Evolutionary conservation across 768 basidiomycete genomes (phyloP).

Genomic region (Pisolithus microcarpus): DNA sequence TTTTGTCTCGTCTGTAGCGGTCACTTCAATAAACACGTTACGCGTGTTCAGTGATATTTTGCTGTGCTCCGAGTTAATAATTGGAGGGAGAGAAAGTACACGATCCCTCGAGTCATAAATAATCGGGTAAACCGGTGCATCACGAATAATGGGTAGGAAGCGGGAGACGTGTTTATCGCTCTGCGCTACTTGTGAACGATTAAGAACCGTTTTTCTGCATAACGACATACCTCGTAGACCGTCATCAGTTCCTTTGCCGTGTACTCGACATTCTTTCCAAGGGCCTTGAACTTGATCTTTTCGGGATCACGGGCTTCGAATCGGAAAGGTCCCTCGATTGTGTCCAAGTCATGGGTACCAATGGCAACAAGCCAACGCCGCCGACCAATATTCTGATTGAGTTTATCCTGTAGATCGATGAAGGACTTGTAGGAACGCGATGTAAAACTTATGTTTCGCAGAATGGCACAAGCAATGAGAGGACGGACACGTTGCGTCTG

Average conservation of each 20-base stretch:
- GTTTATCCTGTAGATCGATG: slow-evolving; percentile 98
- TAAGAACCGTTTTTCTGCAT: not conserved
- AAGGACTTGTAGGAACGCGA: slow-evolving; percentile 88
- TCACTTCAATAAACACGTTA: slow-evolving; percentile 95
- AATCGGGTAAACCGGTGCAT: slow-evolving; percentile 94
- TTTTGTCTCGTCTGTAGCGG: slow-evolving; percentile 95
- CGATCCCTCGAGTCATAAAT: slow-evolving; percentile 87
- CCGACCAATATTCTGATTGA: slow-evolving; percentile 93
- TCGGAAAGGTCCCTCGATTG: slow-evolving; percentile 78
- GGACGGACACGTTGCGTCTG: slow-evolving; percentile 82
- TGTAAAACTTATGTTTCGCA: slow-evolving; percentile 87
- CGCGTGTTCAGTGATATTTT: slow-evolving; percentile 92
- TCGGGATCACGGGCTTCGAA: slow-evolving; percentile 78
- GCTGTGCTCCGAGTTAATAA: slow-evolving; percentile 95
- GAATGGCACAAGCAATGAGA: slow-evolving; percentile 82
- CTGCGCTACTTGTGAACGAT: slow-evolving; percentile 33
- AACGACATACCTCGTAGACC: slow-evolving; percentile 70
- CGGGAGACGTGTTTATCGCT: slow-evolving; percentile 84
- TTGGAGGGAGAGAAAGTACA: slow-evolving; percentile 95
- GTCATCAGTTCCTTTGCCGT: slow-evolving; percentile 90
- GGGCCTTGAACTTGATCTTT: slow-evolving; percentile 85
- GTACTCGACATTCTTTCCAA: slow-evolving; percentile 72
- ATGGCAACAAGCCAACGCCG: slow-evolving; percentile 88
- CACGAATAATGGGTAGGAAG: slow-evolving; percentile 89
- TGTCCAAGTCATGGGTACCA: slow-evolving; percentile 96